A percentile compares a stretch with the other conserved stretches of the same genome.
Evolutionary conservation across 2,329 filamentous ascomycete genomes (phyloP).

Genomic region (Cryphonectria japonica): DNA sequence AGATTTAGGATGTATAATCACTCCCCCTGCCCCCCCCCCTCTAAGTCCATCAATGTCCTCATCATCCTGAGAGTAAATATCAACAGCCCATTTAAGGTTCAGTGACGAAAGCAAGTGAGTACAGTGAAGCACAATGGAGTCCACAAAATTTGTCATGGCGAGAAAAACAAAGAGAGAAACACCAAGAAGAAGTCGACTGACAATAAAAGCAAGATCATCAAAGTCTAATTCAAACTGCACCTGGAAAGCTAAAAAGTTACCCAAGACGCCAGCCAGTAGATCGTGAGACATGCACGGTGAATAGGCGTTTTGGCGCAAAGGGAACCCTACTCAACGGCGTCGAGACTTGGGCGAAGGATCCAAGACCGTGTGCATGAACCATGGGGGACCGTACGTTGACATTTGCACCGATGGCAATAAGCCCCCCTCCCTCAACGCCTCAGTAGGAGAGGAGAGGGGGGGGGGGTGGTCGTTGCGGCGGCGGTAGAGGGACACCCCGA

Average conservation of each 20-base stretch:
- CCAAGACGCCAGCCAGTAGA: background rate
- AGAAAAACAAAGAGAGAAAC: background rate
- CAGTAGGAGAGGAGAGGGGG: background rate
- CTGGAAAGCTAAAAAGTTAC: background rate
- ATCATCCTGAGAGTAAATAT: too few relatives aligned
- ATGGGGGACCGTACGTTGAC: background rate
- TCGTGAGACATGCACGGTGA: background rate
- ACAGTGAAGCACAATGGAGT: background rate
- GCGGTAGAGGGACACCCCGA: background rate
- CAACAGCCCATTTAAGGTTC: background rate
- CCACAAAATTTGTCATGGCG: background rate
- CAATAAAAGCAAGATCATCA: background rate
- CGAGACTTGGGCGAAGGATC: background rate
- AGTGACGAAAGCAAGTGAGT: background rate
- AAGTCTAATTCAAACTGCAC: background rate
- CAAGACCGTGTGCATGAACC: background rate
- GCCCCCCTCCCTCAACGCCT: background rate
- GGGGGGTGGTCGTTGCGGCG: too few relatives aligned
- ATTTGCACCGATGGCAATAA: background rate
- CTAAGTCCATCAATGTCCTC: too few relatives aligned
- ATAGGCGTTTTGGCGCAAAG: background rate
- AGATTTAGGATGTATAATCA: background rate
- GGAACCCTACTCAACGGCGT: background rate
- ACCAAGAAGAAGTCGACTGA: background rate
- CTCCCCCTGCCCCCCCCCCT: too few relatives aligned